Base-by-base conservation (phyloP, 1,139 yeast genomes). In the Williopsis jadinii region DNA sequence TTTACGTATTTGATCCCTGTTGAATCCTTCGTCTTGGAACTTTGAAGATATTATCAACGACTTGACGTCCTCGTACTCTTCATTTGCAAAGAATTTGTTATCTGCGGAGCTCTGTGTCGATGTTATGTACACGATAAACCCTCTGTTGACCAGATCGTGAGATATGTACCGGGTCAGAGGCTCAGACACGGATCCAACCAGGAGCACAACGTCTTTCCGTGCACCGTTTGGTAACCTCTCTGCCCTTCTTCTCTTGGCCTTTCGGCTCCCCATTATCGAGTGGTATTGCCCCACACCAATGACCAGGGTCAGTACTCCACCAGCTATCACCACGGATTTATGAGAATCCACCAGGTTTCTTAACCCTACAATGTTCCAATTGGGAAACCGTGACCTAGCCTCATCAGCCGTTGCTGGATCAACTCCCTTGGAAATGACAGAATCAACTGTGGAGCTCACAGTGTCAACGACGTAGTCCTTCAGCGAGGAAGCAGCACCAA, bases 161-260 rank as follows among this genome's bases (percentile, higher is more conserved):
- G 88, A 86, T 31, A 86, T 66, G 38, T 80, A 67, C 43, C 87
- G 67, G 0, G 87, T 79, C 47, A 85, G 63, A 1, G 90, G 88
- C 48, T 84, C 94, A 0, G 78, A 71, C 2, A 92, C 90, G 2
- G 90, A 81, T 2, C 95, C 95, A 2, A 85, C 72, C 8, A 86
- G 65, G 29, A 86, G 65, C 0, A 85, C 76, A 6, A 84, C 92
- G 52, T 85, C 94, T 44, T 73, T 71, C 36, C 95, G 64, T 3
- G 86, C 85, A 0, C 94, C 95, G 50, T 80, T 80, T 9, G 73
- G 53, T 30, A 85, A 66, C 45, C 78, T 71, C 5, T 72, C 70
- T 0, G 88, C 95, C 46, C 81, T 64, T 52, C 95, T 66, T 36
- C 56, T 54, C 2, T 29, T 40, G 8, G 11, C 28, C 24, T 28